phyloP scores from a whole-genome alignment of 1,284 basidiomycete species.

The Ceratobasidium sp. region DNA sequence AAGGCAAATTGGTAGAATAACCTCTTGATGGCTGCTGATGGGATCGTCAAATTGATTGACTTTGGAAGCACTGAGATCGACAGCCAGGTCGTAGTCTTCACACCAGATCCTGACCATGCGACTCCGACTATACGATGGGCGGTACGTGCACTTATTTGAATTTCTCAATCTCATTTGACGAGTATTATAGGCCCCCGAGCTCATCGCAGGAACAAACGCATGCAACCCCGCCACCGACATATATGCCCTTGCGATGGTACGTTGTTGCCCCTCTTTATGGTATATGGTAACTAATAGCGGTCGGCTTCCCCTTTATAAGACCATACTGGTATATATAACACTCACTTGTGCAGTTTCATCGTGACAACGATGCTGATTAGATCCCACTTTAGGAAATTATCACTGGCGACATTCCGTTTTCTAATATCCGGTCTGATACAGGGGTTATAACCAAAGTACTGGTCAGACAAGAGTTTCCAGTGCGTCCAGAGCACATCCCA shows the following conservation, averaged over 20 bases:
- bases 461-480: background rate
- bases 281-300: background rate
- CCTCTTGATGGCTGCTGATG: conserved; percentile 2
- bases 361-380: background rate
- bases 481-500: background rate
- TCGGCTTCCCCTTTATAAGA: background rate
- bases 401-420: background rate
- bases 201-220: background rate
- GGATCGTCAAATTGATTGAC: conserved; percentile 9
- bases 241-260: background rate
- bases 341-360: background rate
- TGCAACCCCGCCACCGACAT: background rate
- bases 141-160: background rate
- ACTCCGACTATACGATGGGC: background rate
- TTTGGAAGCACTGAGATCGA: conserved; percentile 11
- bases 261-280: background rate
- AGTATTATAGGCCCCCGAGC: background rate
- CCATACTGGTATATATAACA: background rate
- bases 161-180: background rate
- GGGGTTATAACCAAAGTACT: background rate
- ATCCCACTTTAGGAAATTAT: background rate
- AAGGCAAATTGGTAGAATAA: background rate
- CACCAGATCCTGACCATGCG: background rate
- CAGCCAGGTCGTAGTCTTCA: background rate
- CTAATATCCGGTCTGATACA: background rate